These are phyloP conservation scores for Diutina sp. DNA, from an alignment of 1,139 yeast species.

Conservation along the genomic window DNA sequence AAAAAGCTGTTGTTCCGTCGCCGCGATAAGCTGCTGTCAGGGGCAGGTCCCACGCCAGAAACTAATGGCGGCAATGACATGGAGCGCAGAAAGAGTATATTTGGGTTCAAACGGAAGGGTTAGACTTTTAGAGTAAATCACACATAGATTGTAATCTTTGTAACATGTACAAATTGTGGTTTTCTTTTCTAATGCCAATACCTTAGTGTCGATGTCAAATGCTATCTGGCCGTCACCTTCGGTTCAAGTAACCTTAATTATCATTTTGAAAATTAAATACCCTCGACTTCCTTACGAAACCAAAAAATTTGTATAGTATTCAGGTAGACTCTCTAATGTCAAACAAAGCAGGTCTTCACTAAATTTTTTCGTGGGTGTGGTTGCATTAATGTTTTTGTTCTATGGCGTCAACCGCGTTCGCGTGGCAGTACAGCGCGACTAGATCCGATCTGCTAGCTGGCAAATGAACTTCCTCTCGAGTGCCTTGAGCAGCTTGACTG, in stretches of 20 bases:
- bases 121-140: background rate
- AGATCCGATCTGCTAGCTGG: background rate
- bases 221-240: too few species aligned
- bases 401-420: background rate
- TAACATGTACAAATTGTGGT: background rate
- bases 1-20: conserved; percentile 1
- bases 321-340: too few species aligned
- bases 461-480: conserved; percentile 22
- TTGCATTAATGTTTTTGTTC: too few species aligned
- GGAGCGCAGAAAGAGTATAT: background rate
- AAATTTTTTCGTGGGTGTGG: too few species aligned
- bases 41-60: background rate
- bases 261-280: too few species aligned
- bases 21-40: background rate
- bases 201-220: too few species aligned
- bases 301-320: too few species aligned
- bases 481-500: conserved; percentile 41
- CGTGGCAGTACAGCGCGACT: background rate
- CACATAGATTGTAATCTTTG: too few species aligned
- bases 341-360: too few species aligned
- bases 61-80: background rate
- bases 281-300: too few species aligned
- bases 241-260: too few species aligned
- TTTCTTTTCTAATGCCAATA: too few species aligned
- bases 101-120: conserved; percentile 1